Conservation (phyloP, 768 basidiomycete genomes). For the Arthromyces matolae region DNA sequence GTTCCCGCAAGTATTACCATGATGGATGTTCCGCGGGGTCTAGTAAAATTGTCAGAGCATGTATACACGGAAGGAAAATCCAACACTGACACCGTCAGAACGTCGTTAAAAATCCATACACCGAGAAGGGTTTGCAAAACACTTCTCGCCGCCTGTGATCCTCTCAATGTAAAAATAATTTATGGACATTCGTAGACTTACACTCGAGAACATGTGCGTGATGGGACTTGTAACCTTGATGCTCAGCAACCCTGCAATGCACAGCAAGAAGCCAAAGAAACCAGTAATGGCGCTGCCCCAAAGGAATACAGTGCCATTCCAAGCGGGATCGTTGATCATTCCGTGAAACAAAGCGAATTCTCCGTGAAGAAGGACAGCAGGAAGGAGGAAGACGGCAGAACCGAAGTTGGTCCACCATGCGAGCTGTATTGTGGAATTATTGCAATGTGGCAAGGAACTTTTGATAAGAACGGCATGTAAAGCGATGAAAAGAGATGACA, state of each 20-base stretch:
- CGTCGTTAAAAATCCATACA: conserved; percentile 71
- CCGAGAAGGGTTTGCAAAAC: conserved; percentile 82
- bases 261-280: conserved; percentile 77
- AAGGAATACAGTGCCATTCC: conserved; percentile 52
- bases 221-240: conserved; percentile 82
- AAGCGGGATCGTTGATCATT: conserved; percentile 32
- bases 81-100: conserved; percentile 61
- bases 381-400: conserved; percentile 60
- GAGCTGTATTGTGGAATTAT: conserved; percentile 68
- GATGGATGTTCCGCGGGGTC: conserved; percentile 63
- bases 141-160: conserved; percentile 65
- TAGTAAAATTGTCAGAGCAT: conserved; percentile 22
- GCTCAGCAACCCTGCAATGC: conserved; percentile 72
- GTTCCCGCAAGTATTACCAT: conserved; percentile 65
- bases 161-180: conserved; percentile 11
- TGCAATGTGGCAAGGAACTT: conserved; percentile 59
- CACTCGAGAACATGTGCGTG: conserved; percentile 82
- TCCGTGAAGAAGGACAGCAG: conserved; percentile 55
- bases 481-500: conserved; percentile 74
- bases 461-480: conserved; percentile 77
- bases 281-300: conserved; percentile 71
- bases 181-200: no score
- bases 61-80: neutral
- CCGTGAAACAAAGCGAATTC: conserved; percentile 43
- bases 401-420: conserved; percentile 79